These are phyloP conservation scores for Artemisia annua DNA, from an alignment of 129 eudicot genomes.

Conservation along the genomic window DNA sequence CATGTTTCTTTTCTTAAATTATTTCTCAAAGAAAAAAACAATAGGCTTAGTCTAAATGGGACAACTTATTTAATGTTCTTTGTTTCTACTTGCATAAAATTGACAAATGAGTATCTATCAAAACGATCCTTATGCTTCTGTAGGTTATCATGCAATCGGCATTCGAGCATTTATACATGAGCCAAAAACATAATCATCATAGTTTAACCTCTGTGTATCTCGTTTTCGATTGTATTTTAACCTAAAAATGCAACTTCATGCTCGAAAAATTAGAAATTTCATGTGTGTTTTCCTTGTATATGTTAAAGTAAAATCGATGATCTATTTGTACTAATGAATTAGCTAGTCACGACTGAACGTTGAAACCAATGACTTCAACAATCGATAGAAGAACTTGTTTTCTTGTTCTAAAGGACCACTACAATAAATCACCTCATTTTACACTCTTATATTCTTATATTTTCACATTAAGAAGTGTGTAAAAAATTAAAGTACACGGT, in stretches of 20 bases:
- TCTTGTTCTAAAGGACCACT: constrained; percentile 10
- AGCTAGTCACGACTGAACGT: neutral
- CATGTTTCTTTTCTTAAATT: neutral
- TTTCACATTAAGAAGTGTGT: no score
- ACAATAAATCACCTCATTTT: constrained; percentile 7
- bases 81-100: constrained; percentile 3
- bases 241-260: no score
- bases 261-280: no score
- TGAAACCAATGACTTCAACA: constrained; percentile 11
- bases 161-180: no score
- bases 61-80: neutral
- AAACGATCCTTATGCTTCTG: neutral
- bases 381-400: neutral
- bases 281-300: no score
- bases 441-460: no score
- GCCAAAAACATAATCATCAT: no score
- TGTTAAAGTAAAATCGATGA: no score
- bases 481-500: no score
- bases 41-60: constrained; percentile 2
- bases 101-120: constrained; percentile 8
- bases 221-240: no score
- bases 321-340: neutral
- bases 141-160: no score
- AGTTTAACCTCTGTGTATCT: no score
- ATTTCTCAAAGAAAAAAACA: neutral